These are phyloP conservation scores for Arthroderma sp. DNA, from an alignment of 2,329 filamentous ascomycete genomes.

Conservation along the genomic window DNA sequence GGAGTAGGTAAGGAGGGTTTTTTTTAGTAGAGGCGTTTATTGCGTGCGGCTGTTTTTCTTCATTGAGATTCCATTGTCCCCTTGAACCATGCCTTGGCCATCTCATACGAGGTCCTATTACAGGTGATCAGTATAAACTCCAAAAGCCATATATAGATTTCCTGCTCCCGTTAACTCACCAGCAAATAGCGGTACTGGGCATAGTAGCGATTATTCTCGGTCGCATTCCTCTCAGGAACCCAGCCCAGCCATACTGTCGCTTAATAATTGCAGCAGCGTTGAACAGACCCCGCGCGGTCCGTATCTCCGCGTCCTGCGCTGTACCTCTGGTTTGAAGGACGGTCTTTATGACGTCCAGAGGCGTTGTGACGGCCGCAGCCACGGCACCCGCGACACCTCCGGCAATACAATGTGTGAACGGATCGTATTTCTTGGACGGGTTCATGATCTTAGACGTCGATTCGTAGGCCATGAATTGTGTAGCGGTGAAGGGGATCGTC, in stretches of 20 bases:
- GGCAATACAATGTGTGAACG: constrained; percentile 82
- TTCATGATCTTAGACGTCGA: constrained; percentile 92
- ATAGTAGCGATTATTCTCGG: constrained; percentile 91
- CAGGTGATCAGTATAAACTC: background rate
- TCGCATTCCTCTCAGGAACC: constrained; percentile 87
- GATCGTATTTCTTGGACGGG: constrained; percentile 65
- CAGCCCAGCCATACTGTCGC: constrained; percentile 65
- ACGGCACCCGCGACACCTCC: constrained; percentile 87
- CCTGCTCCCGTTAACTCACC: constrained; percentile 43
- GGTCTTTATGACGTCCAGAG: constrained; percentile 96
- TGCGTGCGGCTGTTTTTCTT: no score
- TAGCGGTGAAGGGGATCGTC: constrained; percentile 94
- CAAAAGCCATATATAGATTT: background rate
- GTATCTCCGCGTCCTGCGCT: constrained; percentile 64
- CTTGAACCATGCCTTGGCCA: constrained; percentile 57
- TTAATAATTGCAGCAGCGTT: constrained; percentile 72
- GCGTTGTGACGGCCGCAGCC: constrained; percentile 85
- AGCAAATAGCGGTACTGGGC: constrained; percentile 99
- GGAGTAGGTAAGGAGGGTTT: no score
- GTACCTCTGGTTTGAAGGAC: constrained; percentile 86
- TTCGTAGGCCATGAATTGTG: constrained; percentile 96
- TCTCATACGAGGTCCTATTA: constrained; percentile 50
- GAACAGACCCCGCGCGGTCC: constrained; percentile 69
- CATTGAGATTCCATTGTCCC: constrained; percentile 5
- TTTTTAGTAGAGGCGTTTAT: no score